A percentile compares a stretch with the other conserved stretches of the same genome.
phyloP scores from a whole-genome alignment of 1,139 yeast species.

The Tardiomyces digboiensis region DNA sequence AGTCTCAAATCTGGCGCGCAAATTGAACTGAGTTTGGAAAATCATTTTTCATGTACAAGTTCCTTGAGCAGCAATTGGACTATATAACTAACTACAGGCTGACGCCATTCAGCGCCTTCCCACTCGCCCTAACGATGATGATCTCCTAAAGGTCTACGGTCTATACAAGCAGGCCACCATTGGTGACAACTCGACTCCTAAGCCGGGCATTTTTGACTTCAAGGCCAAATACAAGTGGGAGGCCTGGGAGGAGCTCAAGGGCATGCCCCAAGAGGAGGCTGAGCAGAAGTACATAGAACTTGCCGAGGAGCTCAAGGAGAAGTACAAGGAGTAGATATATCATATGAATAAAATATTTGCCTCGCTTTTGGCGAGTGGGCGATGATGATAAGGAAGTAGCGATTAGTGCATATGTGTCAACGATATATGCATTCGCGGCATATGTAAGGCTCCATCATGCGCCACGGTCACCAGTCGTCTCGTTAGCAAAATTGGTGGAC shows the following conservation, averaged over 20 bases:
- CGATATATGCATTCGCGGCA: no score
- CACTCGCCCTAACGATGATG: conserved; percentile 78
- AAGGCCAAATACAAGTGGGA: conserved; percentile 98
- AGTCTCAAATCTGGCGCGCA: no score
- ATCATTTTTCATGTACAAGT: no score
- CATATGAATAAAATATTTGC: neutral
- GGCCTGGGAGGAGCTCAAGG: conserved; percentile 86
- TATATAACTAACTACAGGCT: conserved; percentile 45
- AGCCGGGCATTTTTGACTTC: conserved; percentile 81
- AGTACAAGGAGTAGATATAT: conserved; percentile 6
- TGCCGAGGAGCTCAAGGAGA: conserved; percentile 36
- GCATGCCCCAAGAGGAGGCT: conserved; percentile 83
- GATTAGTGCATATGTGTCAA: no score
- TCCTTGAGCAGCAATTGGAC: no score
- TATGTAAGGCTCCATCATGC: no score
- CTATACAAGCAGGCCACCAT: conserved; percentile 94
- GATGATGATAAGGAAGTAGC: no score
- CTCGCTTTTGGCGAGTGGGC: no score
- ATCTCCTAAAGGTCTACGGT: conserved; percentile 70
- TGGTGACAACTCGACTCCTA: conserved; percentile 81
- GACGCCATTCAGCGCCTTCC: conserved; percentile 67
- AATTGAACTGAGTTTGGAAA: no score
- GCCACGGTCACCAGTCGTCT: no score
- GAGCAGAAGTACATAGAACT: conserved; percentile 73
- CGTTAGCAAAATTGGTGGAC: no score